Evolutionary conservation across 164 flowering plant genomes (phyloP).

Genomic region (Vitis rotundifolia): DNA sequence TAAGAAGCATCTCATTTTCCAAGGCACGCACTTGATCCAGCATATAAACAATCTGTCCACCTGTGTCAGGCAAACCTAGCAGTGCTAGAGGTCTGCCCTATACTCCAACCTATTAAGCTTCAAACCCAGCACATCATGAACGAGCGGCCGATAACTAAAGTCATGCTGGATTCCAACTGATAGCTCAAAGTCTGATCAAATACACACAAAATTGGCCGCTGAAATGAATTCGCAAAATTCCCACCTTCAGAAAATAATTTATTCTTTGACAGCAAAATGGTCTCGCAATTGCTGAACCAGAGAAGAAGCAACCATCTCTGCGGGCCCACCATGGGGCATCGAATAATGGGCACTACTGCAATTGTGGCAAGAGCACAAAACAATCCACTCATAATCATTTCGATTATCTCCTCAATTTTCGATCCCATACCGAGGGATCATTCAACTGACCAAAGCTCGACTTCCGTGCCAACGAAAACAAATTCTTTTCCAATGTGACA

Average conservation of each 20-base stretch:
- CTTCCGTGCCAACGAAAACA: conserved; percentile 76
- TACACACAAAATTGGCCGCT: conserved; percentile 85
- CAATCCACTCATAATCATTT: conserved; percentile 70
- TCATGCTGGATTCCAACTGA: conserved; percentile 92
- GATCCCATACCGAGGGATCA: conserved; percentile 87
- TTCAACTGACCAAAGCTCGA: conserved; percentile 73
- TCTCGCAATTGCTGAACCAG: conserved; percentile 81
- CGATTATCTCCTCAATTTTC: conserved; percentile 81
- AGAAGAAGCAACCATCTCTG: conserved; percentile 91
- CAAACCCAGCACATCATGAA: conserved; percentile 92
- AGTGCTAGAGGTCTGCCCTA: too few relatives aligned
- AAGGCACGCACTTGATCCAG: conserved; percentile 97
- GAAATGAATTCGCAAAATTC: conserved; percentile 63
- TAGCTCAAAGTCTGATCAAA: conserved; percentile 91
- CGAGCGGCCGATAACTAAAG: conserved; percentile 87
- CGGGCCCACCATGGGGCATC: conserved; percentile 93
- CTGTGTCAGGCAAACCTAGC: too few relatives aligned
- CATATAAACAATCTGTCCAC: conserved; percentile 80
- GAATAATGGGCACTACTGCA: conserved; percentile 88
- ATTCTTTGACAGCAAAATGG: conserved; percentile 80
- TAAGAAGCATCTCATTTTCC: conserved; percentile 84
- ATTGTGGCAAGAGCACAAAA: conserved; percentile 87
- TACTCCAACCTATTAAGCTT: conserved; percentile 78
- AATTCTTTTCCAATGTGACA: conserved; percentile 76
- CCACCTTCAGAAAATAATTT: conserved; percentile 89